Evolutionary conservation across 257 asterid species (phyloP).

Genomic region (Plantago ovata): DNA sequence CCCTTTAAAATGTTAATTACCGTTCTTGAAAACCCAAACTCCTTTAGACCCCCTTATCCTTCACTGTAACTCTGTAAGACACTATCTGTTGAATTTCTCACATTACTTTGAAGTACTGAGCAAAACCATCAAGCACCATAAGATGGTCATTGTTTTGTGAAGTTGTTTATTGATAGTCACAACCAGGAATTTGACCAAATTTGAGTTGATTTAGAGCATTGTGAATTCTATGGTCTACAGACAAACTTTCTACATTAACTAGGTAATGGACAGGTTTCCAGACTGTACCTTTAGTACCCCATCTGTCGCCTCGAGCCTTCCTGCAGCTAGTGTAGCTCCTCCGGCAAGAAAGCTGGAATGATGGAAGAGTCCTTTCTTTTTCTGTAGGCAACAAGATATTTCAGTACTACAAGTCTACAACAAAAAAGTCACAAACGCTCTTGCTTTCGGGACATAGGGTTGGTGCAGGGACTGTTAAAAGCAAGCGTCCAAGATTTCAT

Average conservation of each 20-base stretch:
- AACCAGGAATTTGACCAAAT: not conserved
- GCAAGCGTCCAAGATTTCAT: slow-evolving; percentile 17
- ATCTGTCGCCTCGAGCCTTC: slow-evolving; percentile 67
- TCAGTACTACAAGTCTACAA: too few species aligned
- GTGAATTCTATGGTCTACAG: not conserved
- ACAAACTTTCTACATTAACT: not conserved
- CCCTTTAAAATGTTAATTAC: too few species aligned
- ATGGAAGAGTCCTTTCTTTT: slow-evolving; percentile 83
- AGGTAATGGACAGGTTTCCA: too few species aligned
- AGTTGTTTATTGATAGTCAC: too few species aligned
- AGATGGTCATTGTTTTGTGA: not conserved
- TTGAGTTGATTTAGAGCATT: too few species aligned
- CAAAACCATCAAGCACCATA: too few species aligned
- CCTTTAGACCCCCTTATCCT: too few species aligned
- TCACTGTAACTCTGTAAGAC: too few species aligned
- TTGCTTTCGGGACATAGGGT: not conserved
- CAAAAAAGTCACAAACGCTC: not conserved
- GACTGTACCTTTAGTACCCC: slow-evolving; percentile 69
- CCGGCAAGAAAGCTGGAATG: slow-evolving; percentile 99
- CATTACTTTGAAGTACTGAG: too few species aligned
- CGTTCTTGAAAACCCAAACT: too few species aligned
- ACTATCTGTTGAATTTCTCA: too few species aligned
- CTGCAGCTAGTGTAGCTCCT: slow-evolving; percentile 93
- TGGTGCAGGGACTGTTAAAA: slow-evolving; percentile 8
- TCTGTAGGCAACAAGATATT: slow-evolving; percentile 40